Base-by-base conservation (phyloP, 495 filamentous ascomycete genomes). In the Rhypophila decipiens region DNA sequence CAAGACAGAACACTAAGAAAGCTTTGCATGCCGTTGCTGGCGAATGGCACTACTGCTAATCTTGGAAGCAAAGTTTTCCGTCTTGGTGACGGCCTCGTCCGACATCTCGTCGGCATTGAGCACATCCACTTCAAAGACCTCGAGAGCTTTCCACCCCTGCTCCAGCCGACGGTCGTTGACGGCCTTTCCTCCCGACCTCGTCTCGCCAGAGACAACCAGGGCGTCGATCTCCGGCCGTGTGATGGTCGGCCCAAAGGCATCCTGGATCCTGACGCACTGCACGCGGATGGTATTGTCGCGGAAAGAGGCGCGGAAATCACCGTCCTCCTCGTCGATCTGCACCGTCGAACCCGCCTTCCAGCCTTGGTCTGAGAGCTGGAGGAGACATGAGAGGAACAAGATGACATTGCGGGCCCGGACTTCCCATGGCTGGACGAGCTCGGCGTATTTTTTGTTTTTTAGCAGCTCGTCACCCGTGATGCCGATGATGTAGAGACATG, bases 101-200 rank as follows among this genome's bases (percentile, higher is more conserved):
- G 74, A 60, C 24, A 73, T 63, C 34, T 85, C 84, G 10, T 76
- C 73, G 9, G 83, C 74, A 63, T 90, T 82, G 17, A 96, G 76
- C 27, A 96, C 90, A 54, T 93, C 88, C n/a, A 97, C 86, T 63
- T 93, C 89, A 60, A 90, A 95, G 7, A 93, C 79, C 23, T 88
- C 83, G 42, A 97, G 69, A 29, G 64, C 59, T 27, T 71, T 58
- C 88, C 88, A 97, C 2, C 87, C 88, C 49, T 85, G 84, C 65
- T 88, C 86, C 33, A 58, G 68, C 42, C 93, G 78, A 58, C 85
- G 85, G 2, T 81, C 71, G 63, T 97, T 97, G 45, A 97, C 87
- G 0, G 86, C 84, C 39, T 78, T 71, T 2, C 93, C 94, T 17
- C 93, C 93, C 2, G 79, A 73, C 50, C 84, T 78, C 15, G 91